Base-by-base conservation (phyloP, 148 eudicot species). In the Hydrangea macrophylla region DNA sequence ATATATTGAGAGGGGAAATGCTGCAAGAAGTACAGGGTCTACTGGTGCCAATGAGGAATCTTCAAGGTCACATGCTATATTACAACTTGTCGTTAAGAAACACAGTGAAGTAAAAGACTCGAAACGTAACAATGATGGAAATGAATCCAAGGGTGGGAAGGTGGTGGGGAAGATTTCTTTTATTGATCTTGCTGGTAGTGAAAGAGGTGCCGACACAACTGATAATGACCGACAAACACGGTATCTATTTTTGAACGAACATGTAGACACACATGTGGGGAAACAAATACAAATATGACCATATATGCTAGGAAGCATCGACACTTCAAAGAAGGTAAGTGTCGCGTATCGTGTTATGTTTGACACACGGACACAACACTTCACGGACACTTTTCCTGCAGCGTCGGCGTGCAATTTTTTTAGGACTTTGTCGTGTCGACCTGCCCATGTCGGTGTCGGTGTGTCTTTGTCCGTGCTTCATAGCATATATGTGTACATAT, bases 31-130 rank as follows among this genome's bases (percentile, higher is more conserved):
- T 79, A 94, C 98, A 9, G 98, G 98, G 63, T 80, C 98, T 51
- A 94, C 98, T 17, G 98, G 98, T 70, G 98, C 98, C 64, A 94
- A 94, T 81, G 98, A 90, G 72, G 98, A 94, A 79, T 94, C 98
- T 65, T 94, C 98, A 51, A 84, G 98, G 76, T 93, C 98, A 31
- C 98, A 94, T 88, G 98, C 98, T 37, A 94, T 94, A 72, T 84
- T 94, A 71, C 98, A 94, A 76, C 88, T 94, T 72, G 98, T 76
- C 74, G 92, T 94, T 31, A 94, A 90, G 80, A 94, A 90, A 74
- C 98, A 94, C 76, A 77, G 0, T 70, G 98, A 88, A 78, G 56
- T 86, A 31, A 94, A 94, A 78, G 98, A 94, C 54, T 71, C 83
- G 40, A 82, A 77, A 81, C 78, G 96, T 40, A 88, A 82, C 70